Evolutionary conservation across 2,329 filamentous ascomycete species (phyloP).

Genomic region (Colletotrichum tabaci): DNA sequence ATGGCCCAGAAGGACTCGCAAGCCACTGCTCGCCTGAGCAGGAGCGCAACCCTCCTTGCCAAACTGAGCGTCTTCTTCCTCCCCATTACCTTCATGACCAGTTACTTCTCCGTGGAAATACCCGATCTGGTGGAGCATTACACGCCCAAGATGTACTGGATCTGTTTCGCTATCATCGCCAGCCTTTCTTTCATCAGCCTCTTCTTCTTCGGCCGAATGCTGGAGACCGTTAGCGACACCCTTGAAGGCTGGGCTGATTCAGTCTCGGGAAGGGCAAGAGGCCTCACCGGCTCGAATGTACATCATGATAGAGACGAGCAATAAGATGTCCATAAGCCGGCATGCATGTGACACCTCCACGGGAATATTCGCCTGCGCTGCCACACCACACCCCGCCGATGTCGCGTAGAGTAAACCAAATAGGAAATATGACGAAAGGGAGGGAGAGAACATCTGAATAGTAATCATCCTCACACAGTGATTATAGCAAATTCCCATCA

Average conservation of each 20-base stretch:
- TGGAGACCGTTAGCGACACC: conserved; percentile 62
- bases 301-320: conserved; percentile 23
- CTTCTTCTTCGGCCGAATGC: conserved; percentile 65
- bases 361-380: neutral
- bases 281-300: neutral
- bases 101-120: conserved; percentile 80
- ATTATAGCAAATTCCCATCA: neutral
- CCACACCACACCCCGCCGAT: neutral
- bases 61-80: conserved; percentile 84
- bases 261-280: neutral
- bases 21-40: conserved; percentile 79
- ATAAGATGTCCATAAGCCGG: neutral
- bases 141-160: conserved; percentile 76
- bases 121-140: conserved; percentile 70
- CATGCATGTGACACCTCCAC: neutral
- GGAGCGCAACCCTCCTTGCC: conserved; percentile 79
- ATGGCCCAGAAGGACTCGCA: conserved; percentile 83
- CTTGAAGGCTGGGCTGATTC: conserved; percentile 55
- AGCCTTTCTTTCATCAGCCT: conserved; percentile 71
- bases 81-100: conserved; percentile 81
- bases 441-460: neutral
- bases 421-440: neutral
- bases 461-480: neutral
- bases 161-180: conserved; percentile 75
- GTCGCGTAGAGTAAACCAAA: too few species aligned